Evolutionary conservation across 129 eudicot genomes (phyloP).

Genomic region (Flaveria sonorensis): DNA sequence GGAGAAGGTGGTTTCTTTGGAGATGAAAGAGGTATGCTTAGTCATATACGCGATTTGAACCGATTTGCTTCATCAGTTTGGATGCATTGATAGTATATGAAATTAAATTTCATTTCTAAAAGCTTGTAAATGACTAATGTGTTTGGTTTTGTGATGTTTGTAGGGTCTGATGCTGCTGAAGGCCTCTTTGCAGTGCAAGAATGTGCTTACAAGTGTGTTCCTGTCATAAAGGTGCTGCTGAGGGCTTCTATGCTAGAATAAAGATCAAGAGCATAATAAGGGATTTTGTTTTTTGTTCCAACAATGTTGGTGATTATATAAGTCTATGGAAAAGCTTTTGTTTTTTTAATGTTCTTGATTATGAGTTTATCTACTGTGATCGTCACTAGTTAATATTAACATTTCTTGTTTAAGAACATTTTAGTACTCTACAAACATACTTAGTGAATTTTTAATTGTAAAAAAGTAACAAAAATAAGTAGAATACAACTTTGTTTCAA

Average conservation of each 20-base stretch:
- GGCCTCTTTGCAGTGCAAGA: constrained; percentile 31
- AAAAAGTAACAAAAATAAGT: too few species aligned
- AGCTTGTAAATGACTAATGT: neutral
- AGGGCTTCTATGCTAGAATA: neutral
- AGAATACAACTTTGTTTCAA: too few species aligned
- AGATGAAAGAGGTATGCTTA: constrained; percentile 42
- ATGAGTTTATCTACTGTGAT: neutral
- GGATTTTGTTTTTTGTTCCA: neutral
- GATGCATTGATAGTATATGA: too few species aligned
- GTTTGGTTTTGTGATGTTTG: neutral
- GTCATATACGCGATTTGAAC: neutral
- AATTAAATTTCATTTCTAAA: too few species aligned
- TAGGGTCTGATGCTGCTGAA: constrained; percentile 44
- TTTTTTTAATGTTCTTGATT: constrained; percentile 10
- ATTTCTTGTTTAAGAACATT: too few species aligned
- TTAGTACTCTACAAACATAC: too few species aligned
- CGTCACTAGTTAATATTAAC: neutral
- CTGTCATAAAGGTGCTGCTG: constrained; percentile 14
- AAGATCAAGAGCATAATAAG: neutral
- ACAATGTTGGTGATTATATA: neutral
- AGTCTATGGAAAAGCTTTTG: neutral
- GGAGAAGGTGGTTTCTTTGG: constrained; percentile 46
- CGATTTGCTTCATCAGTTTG: too few species aligned
- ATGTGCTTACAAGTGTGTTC: constrained; percentile 37
- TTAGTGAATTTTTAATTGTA: too few species aligned